Conservation (phyloP, 768 basidiomycete species). For the Candolleomyces eurysporus region DNA sequence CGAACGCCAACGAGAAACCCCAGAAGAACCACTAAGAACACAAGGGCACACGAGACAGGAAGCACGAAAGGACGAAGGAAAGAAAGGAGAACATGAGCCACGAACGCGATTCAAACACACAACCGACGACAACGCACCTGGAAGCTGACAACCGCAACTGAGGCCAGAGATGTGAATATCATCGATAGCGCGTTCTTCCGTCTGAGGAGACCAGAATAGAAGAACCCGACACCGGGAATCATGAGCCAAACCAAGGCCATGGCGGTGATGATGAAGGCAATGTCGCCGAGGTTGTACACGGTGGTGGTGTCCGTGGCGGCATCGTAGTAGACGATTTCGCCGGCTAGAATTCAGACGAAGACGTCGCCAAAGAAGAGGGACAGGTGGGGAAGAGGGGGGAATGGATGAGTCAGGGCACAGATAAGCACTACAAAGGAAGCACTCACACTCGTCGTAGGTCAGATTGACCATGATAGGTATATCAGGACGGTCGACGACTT, state of each 20-base stretch:
- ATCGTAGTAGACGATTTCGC: constrained; percentile 31
- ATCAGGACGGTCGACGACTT: constrained; percentile 5
- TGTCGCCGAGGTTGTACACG: constrained; percentile 49
- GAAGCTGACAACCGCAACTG: constrained; percentile 78
- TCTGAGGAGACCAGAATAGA: constrained; percentile 88
- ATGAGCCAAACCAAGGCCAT: constrained; percentile 85
- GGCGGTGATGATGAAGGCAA: constrained; percentile 59
- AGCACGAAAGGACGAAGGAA: constrained; percentile 1
- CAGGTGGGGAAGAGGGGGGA: no score
- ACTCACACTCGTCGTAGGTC: constrained; percentile 28
- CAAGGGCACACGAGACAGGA: constrained; percentile 9
- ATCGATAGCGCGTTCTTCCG: constrained; percentile 93
- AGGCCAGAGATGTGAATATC: constrained; percentile 71
- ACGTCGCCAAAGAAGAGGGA: background rate
- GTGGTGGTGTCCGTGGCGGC: constrained; percentile 23
- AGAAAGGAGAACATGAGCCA: background rate
- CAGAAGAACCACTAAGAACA: constrained; percentile 87
- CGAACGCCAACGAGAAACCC: constrained; percentile 93
- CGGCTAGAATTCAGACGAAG: constrained; percentile 25
- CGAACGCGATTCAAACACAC: no score
- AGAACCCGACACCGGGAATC: constrained; percentile 84
- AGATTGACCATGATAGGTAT: constrained; percentile 29
- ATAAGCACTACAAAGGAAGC: background rate
- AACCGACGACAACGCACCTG: constrained; percentile 49
- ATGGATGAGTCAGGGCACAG: background rate